Evolutionary conservation across 2,329 filamentous ascomycete species (phyloP), one percentile per base, ranked within the genome.

Genomic region (Geosmithia putterillii): DNA sequence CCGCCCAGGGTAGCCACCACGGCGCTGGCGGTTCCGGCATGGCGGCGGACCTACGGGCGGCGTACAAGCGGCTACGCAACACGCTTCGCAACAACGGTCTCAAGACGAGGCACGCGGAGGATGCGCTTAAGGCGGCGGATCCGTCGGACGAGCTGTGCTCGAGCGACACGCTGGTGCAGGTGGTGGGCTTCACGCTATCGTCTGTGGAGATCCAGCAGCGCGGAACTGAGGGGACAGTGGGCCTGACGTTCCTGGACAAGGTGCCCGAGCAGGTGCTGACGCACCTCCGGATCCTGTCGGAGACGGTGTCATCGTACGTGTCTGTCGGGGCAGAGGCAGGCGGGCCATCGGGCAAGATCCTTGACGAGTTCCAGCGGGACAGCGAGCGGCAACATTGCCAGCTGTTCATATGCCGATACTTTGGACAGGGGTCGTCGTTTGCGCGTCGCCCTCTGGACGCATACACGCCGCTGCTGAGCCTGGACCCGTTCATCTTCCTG

Each of bases 121-220:
- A 59, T 14, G 48, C 43, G 18, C 4, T 15, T 14, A 53, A 48
- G 51, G 50, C 46, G 35, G 10, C 28, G 10, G 56, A 56, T 40
- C 56, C 54, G 35, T 52, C 55, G 15, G 65, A 70, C n/a, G 67
- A 76, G 44, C 57, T 81, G 5, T 64, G 62, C 44, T 63, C 60
- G 19, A 74, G 73, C 45, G 79, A 84, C 52, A 72, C 73, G 1
- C 61, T 88, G 10, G 74, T 79, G 14, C 71, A 72, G 45, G 69
- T 79, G 2, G 78, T 95, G 14, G 90, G 86, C 2, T 87, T 81
- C 57, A 90, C 89, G 0, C 88, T 98, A 46, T 82, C 88, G 8
- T 81, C 88, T 0, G 80, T 86, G 4, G 92, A 98, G 63, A 95
- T 96, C 50, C 82, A 89, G 49, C 88, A 95, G 58, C 83, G 92